Base-by-base conservation (phyloP, 75 land plant genomes). In the Picea sitchensis region DNA sequence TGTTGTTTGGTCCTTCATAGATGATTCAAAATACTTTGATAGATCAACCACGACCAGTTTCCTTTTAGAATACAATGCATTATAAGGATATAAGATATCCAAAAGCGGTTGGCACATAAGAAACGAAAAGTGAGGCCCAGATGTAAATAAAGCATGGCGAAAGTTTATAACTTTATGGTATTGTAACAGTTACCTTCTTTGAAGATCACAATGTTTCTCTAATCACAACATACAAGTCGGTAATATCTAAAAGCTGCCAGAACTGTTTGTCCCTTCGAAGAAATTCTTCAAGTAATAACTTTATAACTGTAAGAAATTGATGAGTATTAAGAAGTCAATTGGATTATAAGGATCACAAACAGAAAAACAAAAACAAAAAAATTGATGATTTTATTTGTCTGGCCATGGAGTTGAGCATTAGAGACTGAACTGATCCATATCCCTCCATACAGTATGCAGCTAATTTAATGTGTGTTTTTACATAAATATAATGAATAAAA, bases 401-500 rank as follows among this genome's bases (percentile, higher is more conserved):
- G 36, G 21, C 6, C n/a, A 38, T 69, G 73, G 12, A 69, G 8
- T 5, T 41, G 38, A 69, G 20, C 38, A 36, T n/a, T 36, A 69
- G 6, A 5, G 7, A 20, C 38, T 5, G 2, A 71, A 38, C n/a
- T 41, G 3, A 71, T 20, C 73, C 34, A 41, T 71, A n/a, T 71
- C 54, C 41, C 73, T 71, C 44, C 44, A 41, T 34, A 67, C 41
- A 51, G 56, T 44, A 20, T 71, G 74, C 74, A 71, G 17, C n/a
- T 71, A 7, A 38, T n/a, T 71, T 41, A n/a, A 44, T 71, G 2
- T 5, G 38, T 20, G 51, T 41, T 23, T 71, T 71, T 9, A 17
- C 44, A 71, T 11, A 41, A 71, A 71, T n/a, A 47, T 41, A 38
- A 71, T 44, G 74, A 44, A 71, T 44, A 71, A 71, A 71, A 20